These are phyloP conservation scores for Penicillium capsulatum DNA, from an alignment of 2,329 filamentous ascomycete genomes.

Conservation along the genomic window DNA sequence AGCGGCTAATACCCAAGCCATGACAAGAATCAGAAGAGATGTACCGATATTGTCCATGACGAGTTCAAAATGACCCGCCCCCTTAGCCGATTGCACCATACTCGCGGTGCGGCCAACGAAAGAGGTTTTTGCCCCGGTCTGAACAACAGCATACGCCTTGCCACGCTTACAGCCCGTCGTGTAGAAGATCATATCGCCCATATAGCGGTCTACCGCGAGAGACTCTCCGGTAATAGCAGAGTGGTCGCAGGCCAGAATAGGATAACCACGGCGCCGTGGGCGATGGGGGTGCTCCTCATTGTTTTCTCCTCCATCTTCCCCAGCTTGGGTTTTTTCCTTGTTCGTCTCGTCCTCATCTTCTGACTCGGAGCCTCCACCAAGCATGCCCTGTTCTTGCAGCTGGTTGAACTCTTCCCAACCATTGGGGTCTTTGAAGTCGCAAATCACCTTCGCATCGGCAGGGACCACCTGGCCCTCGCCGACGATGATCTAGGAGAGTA, in stretches of 20 bases:
- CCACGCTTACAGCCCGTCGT: slow-evolving; percentile 78
- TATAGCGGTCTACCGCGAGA: slow-evolving; percentile 62
- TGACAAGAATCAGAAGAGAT: slow-evolving; percentile 67
- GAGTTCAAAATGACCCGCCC: slow-evolving; percentile 74
- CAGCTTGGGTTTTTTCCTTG: slow-evolving; percentile 52
- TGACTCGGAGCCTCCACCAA: slow-evolving; percentile 48
- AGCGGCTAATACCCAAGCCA: slow-evolving; percentile 68
- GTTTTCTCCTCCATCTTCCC: slow-evolving; percentile 36
- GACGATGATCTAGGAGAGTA: slow-evolving; percentile 54
- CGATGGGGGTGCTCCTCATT: slow-evolving; percentile 13
- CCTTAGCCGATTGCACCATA: slow-evolving; percentile 68
- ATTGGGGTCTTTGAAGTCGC: slow-evolving; percentile 63
- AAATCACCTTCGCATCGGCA: slow-evolving; percentile 66
- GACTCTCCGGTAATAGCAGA: slow-evolving; percentile 78
- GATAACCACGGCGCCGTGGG: slow-evolving; percentile 52
- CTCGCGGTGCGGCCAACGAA: slow-evolving; percentile 73
- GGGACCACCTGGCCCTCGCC: slow-evolving; percentile 69
- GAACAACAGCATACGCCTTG: slow-evolving; percentile 67
- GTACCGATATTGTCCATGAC: slow-evolving; percentile 80
- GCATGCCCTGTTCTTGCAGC: slow-evolving; percentile 59
- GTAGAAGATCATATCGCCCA: slow-evolving; percentile 72
- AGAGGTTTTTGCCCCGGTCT: slow-evolving; percentile 63
- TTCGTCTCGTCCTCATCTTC: slow-evolving; percentile 53
- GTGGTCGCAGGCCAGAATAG: slow-evolving; percentile 68
- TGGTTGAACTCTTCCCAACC: slow-evolving; percentile 64